These are phyloP conservation scores for Calonectria pseudoreteaudii DNA, from an alignment of 2,329 filamentous ascomycete species.

Conservation along the genomic window DNA sequence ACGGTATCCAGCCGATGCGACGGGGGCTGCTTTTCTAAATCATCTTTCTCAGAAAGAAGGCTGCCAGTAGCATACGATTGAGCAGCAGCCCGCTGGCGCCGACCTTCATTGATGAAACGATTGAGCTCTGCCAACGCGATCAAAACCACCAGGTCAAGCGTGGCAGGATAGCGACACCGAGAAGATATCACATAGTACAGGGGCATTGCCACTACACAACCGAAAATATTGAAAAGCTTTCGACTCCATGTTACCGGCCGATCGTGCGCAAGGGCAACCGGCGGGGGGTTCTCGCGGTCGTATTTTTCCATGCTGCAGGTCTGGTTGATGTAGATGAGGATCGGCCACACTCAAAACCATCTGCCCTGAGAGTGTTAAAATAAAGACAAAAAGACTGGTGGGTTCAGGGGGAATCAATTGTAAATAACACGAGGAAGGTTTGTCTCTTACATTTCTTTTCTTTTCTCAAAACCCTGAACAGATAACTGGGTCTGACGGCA, in stretches of 20 bases:
- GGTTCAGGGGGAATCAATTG: background rate
- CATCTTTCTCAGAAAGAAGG: background rate
- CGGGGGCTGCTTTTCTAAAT: background rate
- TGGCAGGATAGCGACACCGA: background rate
- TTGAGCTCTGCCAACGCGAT: constrained; percentile 2
- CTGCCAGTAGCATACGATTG: background rate
- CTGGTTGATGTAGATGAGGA: background rate
- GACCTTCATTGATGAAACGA: constrained; percentile 2
- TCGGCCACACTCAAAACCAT: background rate
- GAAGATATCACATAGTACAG: background rate
- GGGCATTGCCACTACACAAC: background rate
- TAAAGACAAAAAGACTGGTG: no score
- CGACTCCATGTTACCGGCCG: background rate
- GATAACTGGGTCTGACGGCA: background rate
- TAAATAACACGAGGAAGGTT: background rate
- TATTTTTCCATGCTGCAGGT: background rate
- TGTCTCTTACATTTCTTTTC: background rate
- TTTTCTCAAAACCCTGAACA: background rate
- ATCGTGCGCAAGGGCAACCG: background rate
- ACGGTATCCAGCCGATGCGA: constrained; percentile 31
- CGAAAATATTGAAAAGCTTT: constrained; percentile 8
- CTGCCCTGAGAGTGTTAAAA: no score
- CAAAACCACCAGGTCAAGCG: background rate
- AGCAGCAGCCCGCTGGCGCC: background rate
- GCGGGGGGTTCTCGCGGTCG: background rate